Conservation (phyloP, 768 basidiomycete genomes). For the Flagelloscypha sp. region DNA sequence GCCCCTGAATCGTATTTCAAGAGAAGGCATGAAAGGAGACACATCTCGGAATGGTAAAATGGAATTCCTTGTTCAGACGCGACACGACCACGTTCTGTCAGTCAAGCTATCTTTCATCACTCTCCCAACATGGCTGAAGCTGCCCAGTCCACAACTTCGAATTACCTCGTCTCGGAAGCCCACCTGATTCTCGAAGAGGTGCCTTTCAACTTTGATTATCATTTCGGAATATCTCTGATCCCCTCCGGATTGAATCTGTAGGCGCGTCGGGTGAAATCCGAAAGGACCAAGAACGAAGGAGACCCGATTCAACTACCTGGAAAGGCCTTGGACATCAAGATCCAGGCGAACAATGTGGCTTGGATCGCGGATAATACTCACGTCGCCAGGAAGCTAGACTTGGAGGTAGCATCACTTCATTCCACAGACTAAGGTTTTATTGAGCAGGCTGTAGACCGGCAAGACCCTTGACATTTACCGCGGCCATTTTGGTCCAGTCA, state of each 20-base stretch:
- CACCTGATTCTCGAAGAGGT: slow-evolving; percentile 59
- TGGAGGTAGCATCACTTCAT: slow-evolving; percentile 46
- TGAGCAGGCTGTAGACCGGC: slow-evolving; percentile 61
- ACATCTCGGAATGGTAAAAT: too few relatives aligned
- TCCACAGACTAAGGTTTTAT: not conserved
- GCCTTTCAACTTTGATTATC: slow-evolving; percentile 15
- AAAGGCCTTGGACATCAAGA: slow-evolving; percentile 63
- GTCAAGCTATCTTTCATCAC: too few relatives aligned
- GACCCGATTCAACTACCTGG: slow-evolving; percentile 70
- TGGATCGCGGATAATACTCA: slow-evolving; percentile 90
- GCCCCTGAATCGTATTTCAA: too few relatives aligned
- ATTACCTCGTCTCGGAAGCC: slow-evolving; percentile 67
- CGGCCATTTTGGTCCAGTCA: slow-evolving; percentile 88
- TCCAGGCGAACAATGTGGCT: slow-evolving; percentile 55
- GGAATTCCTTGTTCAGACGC: too few relatives aligned
- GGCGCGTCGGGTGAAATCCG: slow-evolving; percentile 68
- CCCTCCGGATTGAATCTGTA: slow-evolving; percentile 18
- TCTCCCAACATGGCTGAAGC: too few relatives aligned
- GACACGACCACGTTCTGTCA: too few relatives aligned
- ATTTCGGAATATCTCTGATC: slow-evolving; percentile 9
- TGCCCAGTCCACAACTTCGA: too few relatives aligned
- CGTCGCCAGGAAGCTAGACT: slow-evolving; percentile 60
- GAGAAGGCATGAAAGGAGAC: too few relatives aligned
- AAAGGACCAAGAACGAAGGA: slow-evolving; percentile 63
- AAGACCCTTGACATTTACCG: slow-evolving; percentile 67